phyloP scores from a whole-genome alignment of 2,329 filamentous ascomycete species.

The Hypoxylon sp. region DNA sequence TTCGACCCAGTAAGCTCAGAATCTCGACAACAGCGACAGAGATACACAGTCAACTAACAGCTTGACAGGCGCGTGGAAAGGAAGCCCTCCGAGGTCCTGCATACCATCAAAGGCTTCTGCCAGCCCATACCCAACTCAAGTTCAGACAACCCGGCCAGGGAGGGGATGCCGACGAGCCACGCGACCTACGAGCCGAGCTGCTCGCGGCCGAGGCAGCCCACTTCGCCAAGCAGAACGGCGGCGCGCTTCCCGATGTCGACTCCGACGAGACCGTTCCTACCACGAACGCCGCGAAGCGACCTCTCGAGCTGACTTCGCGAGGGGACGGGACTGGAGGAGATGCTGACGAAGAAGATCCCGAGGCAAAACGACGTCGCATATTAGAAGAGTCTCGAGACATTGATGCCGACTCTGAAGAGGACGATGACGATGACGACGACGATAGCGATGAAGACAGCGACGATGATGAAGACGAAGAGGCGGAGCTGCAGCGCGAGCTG shows the following conservation, averaged over 20 bases:
- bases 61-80: conserved; percentile 81
- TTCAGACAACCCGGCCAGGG: conserved; percentile 89
- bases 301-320: conserved; percentile 61
- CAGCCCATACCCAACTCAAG: conserved; percentile 93
- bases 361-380: conserved; percentile 85
- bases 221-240: conserved; percentile 83
- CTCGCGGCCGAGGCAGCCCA: conserved; percentile 87
- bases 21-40: neutral
- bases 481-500: conserved; percentile 88
- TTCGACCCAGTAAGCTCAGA: conserved; percentile 82
- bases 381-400: conserved; percentile 87
- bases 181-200: conserved; percentile 89
- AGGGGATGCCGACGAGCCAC: conserved; percentile 74
- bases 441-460: conserved; percentile 63
- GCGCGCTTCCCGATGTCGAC: conserved; percentile 53
- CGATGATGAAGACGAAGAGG: conserved; percentile 82
- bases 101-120: conserved; percentile 94
- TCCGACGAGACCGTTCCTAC: conserved; percentile 55
- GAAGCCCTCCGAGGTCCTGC: conserved; percentile 91
- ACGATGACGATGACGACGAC: conserved; percentile 59
- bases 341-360: conserved; percentile 71
- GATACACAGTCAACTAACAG: conserved; percentile 41
- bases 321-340: conserved; percentile 50
- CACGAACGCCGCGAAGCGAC: conserved; percentile 66
- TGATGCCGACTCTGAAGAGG: conserved; percentile 77